phyloP scores from a whole-genome alignment of 345 rosid species.

The Punica granatum region DNA sequence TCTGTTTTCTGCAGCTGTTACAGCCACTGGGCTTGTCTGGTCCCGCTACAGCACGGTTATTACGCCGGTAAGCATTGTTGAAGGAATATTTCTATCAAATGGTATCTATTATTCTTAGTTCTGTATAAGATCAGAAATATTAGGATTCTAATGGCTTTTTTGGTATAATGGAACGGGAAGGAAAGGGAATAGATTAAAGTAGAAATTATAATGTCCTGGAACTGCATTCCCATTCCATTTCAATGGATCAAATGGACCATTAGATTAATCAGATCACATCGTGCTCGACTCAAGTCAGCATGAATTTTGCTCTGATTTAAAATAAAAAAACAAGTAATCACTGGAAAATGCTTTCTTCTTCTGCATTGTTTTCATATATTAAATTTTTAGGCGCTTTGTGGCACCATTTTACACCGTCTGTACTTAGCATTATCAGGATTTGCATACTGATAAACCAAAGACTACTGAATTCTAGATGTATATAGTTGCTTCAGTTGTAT shows the following conservation, averaged over 20 bases:
- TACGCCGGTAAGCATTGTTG: slow-evolving; percentile 53
- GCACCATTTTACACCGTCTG: no score
- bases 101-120: not conserved
- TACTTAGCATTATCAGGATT: not conserved
- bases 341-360: not conserved
- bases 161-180: not conserved
- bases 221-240: not conserved
- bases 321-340: not conserved
- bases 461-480: not conserved
- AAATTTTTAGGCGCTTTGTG: not conserved
- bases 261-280: not conserved
- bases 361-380: not conserved
- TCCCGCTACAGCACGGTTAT: slow-evolving; percentile 82
- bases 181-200: not conserved
- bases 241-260: not conserved
- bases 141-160: not conserved
- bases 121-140: not conserved
- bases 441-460: not conserved
- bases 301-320: not conserved
- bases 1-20: slow-evolving; percentile 48
- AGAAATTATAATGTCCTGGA: not conserved
- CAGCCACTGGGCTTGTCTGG: slow-evolving; percentile 67
- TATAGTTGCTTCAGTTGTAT: not conserved
- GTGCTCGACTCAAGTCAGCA: not conserved
- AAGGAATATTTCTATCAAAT: not conserved